Evolutionary conservation across 2,329 filamentous ascomycete species (phyloP).

Genomic region (Epichloe elymi): DNA sequence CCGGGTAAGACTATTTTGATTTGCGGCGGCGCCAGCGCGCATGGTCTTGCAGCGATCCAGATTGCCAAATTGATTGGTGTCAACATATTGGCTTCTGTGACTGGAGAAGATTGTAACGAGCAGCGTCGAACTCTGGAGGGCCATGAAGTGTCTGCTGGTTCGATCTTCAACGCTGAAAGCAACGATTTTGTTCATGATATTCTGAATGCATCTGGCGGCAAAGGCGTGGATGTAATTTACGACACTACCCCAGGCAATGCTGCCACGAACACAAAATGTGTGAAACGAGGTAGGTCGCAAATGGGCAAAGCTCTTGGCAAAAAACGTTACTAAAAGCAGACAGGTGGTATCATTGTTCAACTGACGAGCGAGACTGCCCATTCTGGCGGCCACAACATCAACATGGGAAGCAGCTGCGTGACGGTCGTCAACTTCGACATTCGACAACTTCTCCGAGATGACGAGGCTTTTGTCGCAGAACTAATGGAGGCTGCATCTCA

Average conservation of each 20-base stretch:
- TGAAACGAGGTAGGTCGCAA: slow-evolving; percentile 21
- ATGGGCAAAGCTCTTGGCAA: not conserved
- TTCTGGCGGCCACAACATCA: slow-evolving; percentile 4
- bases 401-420: slow-evolving; percentile 6
- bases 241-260: slow-evolving; percentile 28
- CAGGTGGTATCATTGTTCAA: slow-evolving; percentile 22
- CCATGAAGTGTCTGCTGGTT: slow-evolving; percentile 20
- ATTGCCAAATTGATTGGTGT: slow-evolving; percentile 24
- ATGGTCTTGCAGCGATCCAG: slow-evolving; percentile 30
- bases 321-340: not conserved
- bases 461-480: slow-evolving; percentile 18
- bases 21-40: slow-evolving; percentile 28
- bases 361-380: slow-evolving; percentile 14
- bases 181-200: slow-evolving; percentile 22
- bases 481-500: slow-evolving; percentile 13
- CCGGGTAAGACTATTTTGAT: slow-evolving; percentile 26
- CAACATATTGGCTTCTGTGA: slow-evolving; percentile 29
- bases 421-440: slow-evolving; percentile 23
- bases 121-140: slow-evolving; percentile 25
- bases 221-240: slow-evolving; percentile 30
- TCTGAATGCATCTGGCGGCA: slow-evolving; percentile 17
- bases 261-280: slow-evolving; percentile 20
- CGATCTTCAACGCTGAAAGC: slow-evolving; percentile 25
- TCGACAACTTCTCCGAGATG: slow-evolving; percentile 17
- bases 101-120: slow-evolving; percentile 12